Conservation (phyloP, 75 land plant genomes). For the Cunninghamia lanceolata region DNA sequence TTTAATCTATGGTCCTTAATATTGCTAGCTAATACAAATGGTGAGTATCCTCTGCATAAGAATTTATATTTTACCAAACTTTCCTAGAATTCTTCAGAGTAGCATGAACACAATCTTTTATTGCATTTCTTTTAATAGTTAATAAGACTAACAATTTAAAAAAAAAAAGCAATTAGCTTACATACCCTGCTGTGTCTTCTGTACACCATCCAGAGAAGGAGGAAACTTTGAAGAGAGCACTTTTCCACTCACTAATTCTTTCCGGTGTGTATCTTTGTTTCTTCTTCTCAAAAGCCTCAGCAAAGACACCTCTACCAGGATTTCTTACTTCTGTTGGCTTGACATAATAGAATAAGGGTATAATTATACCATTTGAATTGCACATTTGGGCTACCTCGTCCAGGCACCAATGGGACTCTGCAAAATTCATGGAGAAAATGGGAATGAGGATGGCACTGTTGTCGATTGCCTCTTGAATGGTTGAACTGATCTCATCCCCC, state of each 20-base stretch:
- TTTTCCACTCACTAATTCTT: background rate
- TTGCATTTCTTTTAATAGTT: background rate
- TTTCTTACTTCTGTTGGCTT: constrained; percentile 12
- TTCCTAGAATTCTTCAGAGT: background rate
- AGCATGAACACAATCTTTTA: background rate
- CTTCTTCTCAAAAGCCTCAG: constrained; percentile 5
- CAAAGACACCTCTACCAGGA: background rate
- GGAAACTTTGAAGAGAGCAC: constrained; percentile 6
- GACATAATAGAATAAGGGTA: constrained; percentile 9
- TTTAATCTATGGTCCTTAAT: background rate
- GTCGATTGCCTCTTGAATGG: background rate
- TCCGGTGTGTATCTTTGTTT: background rate
- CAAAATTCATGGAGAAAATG: constrained; percentile 9
- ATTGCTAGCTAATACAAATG: background rate
- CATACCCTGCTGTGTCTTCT: constrained; percentile 8
- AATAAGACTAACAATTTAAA: background rate
- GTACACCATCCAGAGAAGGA: constrained; percentile 8
- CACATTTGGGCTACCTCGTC: constrained; percentile 8
- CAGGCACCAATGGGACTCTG: constrained; percentile 13
- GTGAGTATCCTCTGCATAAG: background rate
- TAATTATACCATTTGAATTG: background rate
- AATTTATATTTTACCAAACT: background rate
- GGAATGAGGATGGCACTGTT: constrained; percentile 13
- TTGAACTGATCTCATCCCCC: constrained; percentile 6
- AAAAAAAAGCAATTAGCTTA: background rate